Conservation (phyloP, 2,329 filamentous ascomycete genomes). For the Fusarium pseudograminearum region DNA sequence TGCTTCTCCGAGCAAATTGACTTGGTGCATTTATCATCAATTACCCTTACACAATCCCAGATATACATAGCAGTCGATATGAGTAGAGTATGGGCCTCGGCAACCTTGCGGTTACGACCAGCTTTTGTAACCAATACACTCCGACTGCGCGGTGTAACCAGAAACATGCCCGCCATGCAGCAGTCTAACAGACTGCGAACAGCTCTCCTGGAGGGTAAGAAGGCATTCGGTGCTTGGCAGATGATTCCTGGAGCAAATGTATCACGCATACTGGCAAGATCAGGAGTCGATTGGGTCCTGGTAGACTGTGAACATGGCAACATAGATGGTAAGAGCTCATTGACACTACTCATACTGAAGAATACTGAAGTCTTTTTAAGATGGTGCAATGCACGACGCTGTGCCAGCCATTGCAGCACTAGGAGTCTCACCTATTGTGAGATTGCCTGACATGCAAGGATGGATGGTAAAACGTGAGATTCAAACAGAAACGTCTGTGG, state of each 20-base stretch:
- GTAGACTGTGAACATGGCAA: conserved; percentile 68
- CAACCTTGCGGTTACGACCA: conserved; percentile 32
- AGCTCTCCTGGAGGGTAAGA: conserved; percentile 61
- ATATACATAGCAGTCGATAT: conserved; percentile 24
- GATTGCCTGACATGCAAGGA: conserved; percentile 65
- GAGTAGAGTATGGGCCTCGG: conserved; percentile 31
- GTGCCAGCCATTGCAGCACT: conserved; percentile 64
- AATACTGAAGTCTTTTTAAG: conserved; percentile 40
- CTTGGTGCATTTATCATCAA: conserved; percentile 11
- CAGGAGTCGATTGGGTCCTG: conserved; percentile 75
- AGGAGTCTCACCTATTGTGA: conserved; percentile 58
- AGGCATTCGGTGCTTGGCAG: conserved; percentile 71
- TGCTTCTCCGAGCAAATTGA: conserved; percentile 3
- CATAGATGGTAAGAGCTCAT: conserved; percentile 56
- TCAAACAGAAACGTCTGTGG: background rate
- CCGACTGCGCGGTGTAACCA: conserved; percentile 15
- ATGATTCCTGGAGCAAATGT: conserved; percentile 72
- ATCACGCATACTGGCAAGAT: conserved; percentile 68
- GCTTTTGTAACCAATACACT: conserved; percentile 24
- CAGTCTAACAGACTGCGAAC: conserved; percentile 62
- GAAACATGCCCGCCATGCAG: conserved; percentile 53
- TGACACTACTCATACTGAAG: background rate
- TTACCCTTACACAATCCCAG: background rate
- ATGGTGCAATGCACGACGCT: conserved; percentile 65
- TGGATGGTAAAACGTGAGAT: conserved; percentile 60